Conservation (phyloP, 23 red algal species). For the Cyanidioschyzon merolae region DNA sequence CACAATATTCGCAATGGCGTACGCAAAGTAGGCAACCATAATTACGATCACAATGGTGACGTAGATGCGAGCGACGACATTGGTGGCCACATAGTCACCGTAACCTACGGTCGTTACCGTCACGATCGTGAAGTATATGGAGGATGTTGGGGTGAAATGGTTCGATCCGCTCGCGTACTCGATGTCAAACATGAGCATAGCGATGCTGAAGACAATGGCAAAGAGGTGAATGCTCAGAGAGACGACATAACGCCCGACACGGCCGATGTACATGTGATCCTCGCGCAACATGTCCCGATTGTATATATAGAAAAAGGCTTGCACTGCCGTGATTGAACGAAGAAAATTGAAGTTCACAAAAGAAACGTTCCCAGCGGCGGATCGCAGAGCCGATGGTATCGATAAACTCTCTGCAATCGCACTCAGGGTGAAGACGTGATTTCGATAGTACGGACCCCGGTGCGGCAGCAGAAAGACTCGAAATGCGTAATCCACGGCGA, state of each 20-base stretch:
- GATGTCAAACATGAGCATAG: not conserved
- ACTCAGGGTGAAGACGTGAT: constrained; percentile 50
- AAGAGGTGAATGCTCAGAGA: not conserved
- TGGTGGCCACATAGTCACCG: constrained; percentile 73
- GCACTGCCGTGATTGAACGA: constrained; percentile 35
- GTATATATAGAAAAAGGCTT: not conserved
- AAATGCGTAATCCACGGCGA: not conserved
- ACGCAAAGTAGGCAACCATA: constrained; percentile 13
- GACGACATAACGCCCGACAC: not conserved
- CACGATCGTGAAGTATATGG: constrained; percentile 89
- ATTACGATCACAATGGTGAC: constrained; percentile 15
- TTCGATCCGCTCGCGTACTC: constrained; percentile 5
- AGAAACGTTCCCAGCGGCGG: constrained; percentile 22
- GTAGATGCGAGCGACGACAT: constrained; percentile 16
- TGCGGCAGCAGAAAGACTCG: constrained; percentile 6
- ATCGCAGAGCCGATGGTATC: constrained; percentile 46
- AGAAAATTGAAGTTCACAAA: constrained; percentile 85
- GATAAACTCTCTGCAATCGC: constrained; percentile 48
- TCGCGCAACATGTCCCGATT: constrained; percentile 10
- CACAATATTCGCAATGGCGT: constrained; percentile 15
- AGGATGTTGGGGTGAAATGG: constrained; percentile 58
- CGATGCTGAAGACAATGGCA: constrained; percentile 8
- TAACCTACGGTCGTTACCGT: constrained; percentile 92
- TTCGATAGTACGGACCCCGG: not conserved
- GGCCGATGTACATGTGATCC: constrained; percentile 6